These are phyloP conservation scores for Cladosporium sp. DNA, from an alignment of 2,329 filamentous ascomycete species.

Conservation along the genomic window DNA sequence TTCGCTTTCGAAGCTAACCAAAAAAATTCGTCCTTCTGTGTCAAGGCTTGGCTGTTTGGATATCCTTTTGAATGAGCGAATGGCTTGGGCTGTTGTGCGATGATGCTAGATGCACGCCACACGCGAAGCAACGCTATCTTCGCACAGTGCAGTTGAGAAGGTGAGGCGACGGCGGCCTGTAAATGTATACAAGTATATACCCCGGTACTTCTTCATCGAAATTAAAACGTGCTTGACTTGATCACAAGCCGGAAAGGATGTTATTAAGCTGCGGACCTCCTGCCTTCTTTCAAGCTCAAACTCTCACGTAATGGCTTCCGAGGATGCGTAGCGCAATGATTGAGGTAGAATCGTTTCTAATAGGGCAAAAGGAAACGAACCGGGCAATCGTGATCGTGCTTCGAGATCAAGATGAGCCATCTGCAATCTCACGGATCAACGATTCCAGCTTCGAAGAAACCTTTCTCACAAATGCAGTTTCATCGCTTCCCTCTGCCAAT, in stretches of 20 bases:
- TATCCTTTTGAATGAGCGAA: neutral
- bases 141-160: neutral
- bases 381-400: neutral
- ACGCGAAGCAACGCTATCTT: neutral
- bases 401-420: neutral
- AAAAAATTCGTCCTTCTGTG: neutral
- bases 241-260: neutral
- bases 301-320: neutral
- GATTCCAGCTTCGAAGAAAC: neutral
- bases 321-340: neutral
- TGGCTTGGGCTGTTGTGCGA: neutral
- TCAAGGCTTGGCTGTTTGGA: neutral
- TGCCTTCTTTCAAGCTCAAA: neutral
- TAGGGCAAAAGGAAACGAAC: neutral
- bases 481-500: constrained; percentile 30
- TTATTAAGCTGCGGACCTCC: neutral
- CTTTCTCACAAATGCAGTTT: neutral
- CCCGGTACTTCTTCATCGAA: neutral
- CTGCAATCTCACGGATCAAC: neutral
- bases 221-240: neutral
- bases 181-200: constrained; percentile 12
- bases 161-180: neutral
- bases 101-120: neutral
- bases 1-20: neutral
- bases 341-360: neutral